These are phyloP conservation scores for Starmera pachycereana DNA, from an alignment of 805 yeast genomes.

Conservation along the genomic window DNA sequence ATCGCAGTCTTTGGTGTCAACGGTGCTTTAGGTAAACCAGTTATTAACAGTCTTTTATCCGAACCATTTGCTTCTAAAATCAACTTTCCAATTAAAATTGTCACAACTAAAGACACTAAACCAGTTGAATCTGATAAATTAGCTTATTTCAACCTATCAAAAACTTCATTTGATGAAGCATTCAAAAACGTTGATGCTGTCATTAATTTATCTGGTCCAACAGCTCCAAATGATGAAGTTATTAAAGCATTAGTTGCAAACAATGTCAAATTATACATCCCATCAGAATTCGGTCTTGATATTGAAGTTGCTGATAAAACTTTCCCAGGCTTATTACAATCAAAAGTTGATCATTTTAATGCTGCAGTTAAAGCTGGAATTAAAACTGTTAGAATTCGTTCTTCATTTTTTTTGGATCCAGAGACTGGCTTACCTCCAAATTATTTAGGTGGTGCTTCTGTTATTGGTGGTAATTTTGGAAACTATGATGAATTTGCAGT, in stretches of 20 bases:
- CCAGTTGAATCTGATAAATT: conserved; percentile 13
- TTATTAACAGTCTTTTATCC: conserved; percentile 33
- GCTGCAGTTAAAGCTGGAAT: conserved; percentile 33
- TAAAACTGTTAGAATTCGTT: conserved; percentile 34
- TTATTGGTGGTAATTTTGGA: too few species aligned
- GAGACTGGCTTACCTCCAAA: conserved; percentile 8
- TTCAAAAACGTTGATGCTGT: conserved; percentile 41
- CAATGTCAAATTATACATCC: conserved; percentile 43
- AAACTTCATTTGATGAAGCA: conserved; percentile 21
- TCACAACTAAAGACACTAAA: conserved; percentile 23
- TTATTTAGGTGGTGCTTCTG: too few species aligned
- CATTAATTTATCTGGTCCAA: conserved; percentile 30
- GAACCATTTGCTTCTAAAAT: conserved; percentile 31
- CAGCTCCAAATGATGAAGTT: conserved; percentile 22
- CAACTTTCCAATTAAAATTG: conserved; percentile 37
- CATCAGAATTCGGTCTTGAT: conserved; percentile 52
- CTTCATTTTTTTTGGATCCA: conserved; percentile 29
- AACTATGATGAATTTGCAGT: conserved; percentile 15
- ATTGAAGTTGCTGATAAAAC: conserved; percentile 16
- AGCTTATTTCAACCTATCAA: conserved; percentile 8
- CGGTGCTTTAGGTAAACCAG: conserved; percentile 42
- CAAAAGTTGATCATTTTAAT: conserved; percentile 27
- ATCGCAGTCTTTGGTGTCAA: conserved; percentile 44
- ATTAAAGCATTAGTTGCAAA: conserved; percentile 30
- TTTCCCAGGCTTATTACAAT: conserved; percentile 25